Evolutionary conservation across 768 basidiomycete genomes (phyloP).

Genomic region (Mycena albidolilacea): DNA sequence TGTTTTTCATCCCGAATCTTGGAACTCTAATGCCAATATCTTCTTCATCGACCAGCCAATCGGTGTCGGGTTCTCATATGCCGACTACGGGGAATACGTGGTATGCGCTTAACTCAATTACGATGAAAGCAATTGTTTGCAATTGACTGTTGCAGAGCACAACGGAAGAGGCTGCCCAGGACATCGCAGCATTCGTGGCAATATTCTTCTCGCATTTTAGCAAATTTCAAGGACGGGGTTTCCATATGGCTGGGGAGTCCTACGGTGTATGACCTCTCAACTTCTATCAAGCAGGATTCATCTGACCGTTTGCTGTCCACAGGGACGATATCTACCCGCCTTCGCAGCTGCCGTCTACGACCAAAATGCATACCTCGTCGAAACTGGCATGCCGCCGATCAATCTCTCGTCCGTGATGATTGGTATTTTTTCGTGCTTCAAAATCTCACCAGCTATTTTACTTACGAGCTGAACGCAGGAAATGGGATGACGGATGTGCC

Average conservation of each 20-base stretch:
- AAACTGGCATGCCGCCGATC: conserved; percentile 63
- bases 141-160: conserved; percentile 46
- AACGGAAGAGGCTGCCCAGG: conserved; percentile 48
- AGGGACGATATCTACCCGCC: conserved; percentile 69
- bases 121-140: background rate
- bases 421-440: conserved; percentile 46
- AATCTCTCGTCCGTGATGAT: conserved; percentile 68
- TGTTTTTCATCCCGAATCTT: conserved; percentile 59
- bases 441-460: background rate
- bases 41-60: conserved; percentile 60
- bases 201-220: conserved; percentile 72
- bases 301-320: background rate
- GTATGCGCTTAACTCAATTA: conserved; percentile 5
- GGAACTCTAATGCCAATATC: conserved; percentile 65
- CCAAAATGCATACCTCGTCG: conserved; percentile 56
- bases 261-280: conserved; percentile 59
- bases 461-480: conserved; percentile 43
- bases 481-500: conserved; percentile 59
- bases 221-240: conserved; percentile 29
- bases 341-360: conserved; percentile 67
- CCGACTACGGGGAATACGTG: conserved; percentile 51
- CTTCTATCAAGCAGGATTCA: conserved; percentile 1
- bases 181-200: conserved; percentile 68
- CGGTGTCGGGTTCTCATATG: conserved; percentile 56
- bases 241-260: conserved; percentile 66